Base-by-base conservation (phyloP, 441 rosid genomes). In the Adansonia madagascariensis region DNA sequence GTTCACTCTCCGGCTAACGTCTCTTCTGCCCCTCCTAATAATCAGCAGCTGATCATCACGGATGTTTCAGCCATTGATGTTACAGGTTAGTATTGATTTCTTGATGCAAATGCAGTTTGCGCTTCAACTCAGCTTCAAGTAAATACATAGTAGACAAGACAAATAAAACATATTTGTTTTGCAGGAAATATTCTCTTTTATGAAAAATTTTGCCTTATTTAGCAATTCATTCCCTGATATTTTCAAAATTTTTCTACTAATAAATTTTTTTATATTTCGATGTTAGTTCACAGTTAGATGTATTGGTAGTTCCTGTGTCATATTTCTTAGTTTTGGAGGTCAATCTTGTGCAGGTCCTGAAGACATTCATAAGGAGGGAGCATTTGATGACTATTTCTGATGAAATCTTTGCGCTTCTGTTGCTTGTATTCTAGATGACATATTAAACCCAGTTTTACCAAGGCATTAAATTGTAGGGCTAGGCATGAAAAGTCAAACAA, bases 331-430 rank as follows among this genome's bases (percentile, higher is more conserved):
- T 75, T 31, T 75, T 57, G 75, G 80, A 66, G 77, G 78, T 78
- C 76, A 8, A 41, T 79, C 75, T 77, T 76, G 14, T 85, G 89
- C 94, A 92, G 97, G 92, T 81, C 62, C 89, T 20, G 88, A 83
- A 78, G 85, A 86, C 24, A 84, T 81, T 77, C 91, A 85, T 57
- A 91, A 86, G 82, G 91, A 87, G 71, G 92, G 95, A 10, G 94
- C 88, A 55, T 55, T 55, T 55, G 59, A n/a, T 55, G 9, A n/a
- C 59, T 15, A 17, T 55, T 55, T 55, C n/a, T 55, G 8, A 35
- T 35, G 41, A 35, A 35, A 35, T 35, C 41, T 4, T 35, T 35
- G 41, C 4, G 41, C 41, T 35, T 35, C 41, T 35, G 41, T 35
- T 35, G 41, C 6, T 35, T 35, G 59, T 55, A 6, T 55, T 31